Evolutionary conservation across 1,139 yeast species (phyloP), one percentile per base, ranked within the genome.

Genomic region (Ogataea hybrid): DNA sequence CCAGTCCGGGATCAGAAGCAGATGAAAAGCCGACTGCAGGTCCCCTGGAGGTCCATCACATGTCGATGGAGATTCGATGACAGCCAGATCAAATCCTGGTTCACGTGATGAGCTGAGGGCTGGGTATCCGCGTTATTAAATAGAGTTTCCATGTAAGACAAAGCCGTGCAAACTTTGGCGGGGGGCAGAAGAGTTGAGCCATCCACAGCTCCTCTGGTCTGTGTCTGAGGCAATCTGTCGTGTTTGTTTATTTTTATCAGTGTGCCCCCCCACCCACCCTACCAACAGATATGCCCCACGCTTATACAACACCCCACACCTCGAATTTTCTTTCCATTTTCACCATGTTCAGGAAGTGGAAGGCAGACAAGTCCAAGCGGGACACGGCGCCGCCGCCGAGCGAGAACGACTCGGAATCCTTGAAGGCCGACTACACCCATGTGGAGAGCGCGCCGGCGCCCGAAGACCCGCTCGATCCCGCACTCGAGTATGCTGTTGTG

Each of bases 281-380:
- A 3, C 4, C 18, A 17, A 17, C 12, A 14, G 15, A 3, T 6
- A 12, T 15, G 31, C 31, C 31, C 31, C 31, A 28, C 31, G 18
- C 18, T 28, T 28, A 6, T 10, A 28, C 15, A 28, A 32, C 36
- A 23, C 41, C 41, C 32, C 41, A 22, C 41, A 32, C 41, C 41
- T 18, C 14, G 22, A 7, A 14, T 12, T 23, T 27, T 38, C 36
- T 25, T 29, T 34, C 17, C 21, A 20, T 35, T 28, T 25, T 16
- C 21, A 39, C 17, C 14, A 53, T 53, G 57, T 53, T 53, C 43
- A 53, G 50, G 41, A 52, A 46, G 41, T 52, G 56, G 55, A 52
- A 48, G 35, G 36, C 50, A 3, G 56, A 52, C 25, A 49, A 46
- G 27, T 23, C 18, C 16, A 42, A 29, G 28, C 27, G 16, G 25